A percentile compares a stretch with the other conserved stretches of the same genome.
Conservation (phyloP, 2,329 filamentous ascomycete genomes). For the Cryphonectria parasitica region DNA sequence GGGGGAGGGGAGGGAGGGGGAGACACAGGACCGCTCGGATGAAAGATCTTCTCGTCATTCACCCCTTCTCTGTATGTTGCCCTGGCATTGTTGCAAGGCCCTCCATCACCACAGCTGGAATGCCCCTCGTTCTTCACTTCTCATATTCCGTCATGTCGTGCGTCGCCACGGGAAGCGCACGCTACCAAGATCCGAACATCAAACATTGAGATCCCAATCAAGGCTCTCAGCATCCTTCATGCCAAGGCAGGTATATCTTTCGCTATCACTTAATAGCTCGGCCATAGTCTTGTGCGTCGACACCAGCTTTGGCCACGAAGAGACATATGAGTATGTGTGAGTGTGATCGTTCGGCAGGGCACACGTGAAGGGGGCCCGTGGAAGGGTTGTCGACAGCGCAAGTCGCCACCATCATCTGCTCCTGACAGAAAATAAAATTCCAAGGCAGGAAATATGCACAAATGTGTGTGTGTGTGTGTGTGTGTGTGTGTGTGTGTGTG, state of each 20-base stretch:
- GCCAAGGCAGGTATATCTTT: background rate
- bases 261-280: conserved; percentile 3
- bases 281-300: background rate
- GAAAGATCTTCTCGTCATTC: background rate
- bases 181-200: background rate
- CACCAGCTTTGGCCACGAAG: background rate
- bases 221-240: background rate
- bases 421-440: no score
- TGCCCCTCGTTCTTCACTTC: background rate
- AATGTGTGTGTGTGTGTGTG: background rate
- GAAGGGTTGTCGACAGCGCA: background rate
- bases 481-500: no score
- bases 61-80: background rate
- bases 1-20: no score
- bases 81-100: no score
- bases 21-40: background rate
- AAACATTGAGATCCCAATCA: background rate
- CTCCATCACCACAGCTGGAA: no score
- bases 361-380: background rate
- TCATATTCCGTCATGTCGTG: background rate
- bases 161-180: background rate
- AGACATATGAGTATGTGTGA: no score
- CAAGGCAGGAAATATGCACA: background rate
- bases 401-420: background rate
- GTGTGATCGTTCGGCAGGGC: background rate